Evolutionary conservation across 345 rosid genomes (phyloP), one percentile per base, ranked within the genome.

Genomic region (Hibiscus mutabilis): DNA sequence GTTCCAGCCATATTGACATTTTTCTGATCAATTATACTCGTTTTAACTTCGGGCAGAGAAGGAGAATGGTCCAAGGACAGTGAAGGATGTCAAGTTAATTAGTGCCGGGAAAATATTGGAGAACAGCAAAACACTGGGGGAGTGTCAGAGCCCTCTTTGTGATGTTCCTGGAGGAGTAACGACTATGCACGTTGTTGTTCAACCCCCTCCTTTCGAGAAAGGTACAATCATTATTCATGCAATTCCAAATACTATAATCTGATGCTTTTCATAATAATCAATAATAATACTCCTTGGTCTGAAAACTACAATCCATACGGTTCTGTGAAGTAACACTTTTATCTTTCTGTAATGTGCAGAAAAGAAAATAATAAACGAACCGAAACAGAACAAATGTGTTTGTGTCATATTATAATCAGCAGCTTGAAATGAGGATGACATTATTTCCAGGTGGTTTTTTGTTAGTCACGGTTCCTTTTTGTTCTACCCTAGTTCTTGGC

Each of bases 151-250:
- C 75, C 96, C 97, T 3, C 83, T 95, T 22, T 86, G 89, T 74
- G 92, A 86, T 76, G 79, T 86, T 40, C 92, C 91, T 16, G 96
- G 92, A 29, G 91, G 93, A 53, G 91, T 95, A 67, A 95, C 96
- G 75, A 95, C 99, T 35, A 95, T 95, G 97, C 99, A 95, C 22
- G 97, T 95, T 29, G 85, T 95, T 76, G 89, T 95, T 82, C 97
- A 95, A 78, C 92, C 92, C 47, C 88, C 91, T 15, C 52, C 90
- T 6, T 5, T 55, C 12, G 97, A 87, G 21, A 95, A 86, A 85
- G 99, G 99, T 93, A 82, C 64, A 14, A 19, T 29, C 19, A 24
- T 55, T 24, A 14, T 58, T 66, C 40, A 0, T 19, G 13, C 0
- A 18, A 56, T 21, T 58, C 59, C 27, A 8, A 11, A 27, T 35